Percentiles rank a stretch among this genome's conserved stretches.
Evolutionary conservation across 306 rosid species (phyloP).

Genomic region (Sicyos baderoa): DNA sequence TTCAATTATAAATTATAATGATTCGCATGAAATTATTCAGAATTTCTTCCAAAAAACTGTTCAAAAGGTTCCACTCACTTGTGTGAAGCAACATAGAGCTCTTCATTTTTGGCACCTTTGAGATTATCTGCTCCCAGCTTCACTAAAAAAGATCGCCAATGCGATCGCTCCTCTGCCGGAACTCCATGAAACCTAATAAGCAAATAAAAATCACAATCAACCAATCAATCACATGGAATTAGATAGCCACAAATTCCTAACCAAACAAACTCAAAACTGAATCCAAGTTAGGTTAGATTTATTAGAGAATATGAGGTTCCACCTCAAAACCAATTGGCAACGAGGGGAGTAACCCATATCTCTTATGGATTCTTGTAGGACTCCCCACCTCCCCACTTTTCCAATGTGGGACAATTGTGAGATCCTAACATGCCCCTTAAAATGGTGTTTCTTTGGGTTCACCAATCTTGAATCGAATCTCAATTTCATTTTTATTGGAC

Average conservation of each 20-base stretch:
- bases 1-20: conserved; percentile 6
- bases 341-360: no score
- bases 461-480: no score
- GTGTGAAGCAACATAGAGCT: conserved; percentile 91
- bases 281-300: not conserved
- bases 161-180: conserved; percentile 85
- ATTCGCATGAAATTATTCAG: not conserved
- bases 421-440: no score
- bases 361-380: no score
- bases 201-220: not conserved
- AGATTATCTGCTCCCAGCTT: conserved; percentile 96
- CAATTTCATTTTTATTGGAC: no score
- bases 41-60: not conserved
- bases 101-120: conserved; percentile 79
- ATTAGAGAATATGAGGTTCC: no score
- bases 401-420: no score
- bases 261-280: not conserved
- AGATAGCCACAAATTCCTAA: no score
- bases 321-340: no score
- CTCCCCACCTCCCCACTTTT: no score
- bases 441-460: no score
- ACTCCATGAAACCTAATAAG: conserved; percentile 77
- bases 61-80: conserved; percentile 43
- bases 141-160: conserved; percentile 92
- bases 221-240: not conserved